phyloP scores from a whole-genome alignment of 345 rosid genomes.

The Eucalyptus globulus region DNA sequence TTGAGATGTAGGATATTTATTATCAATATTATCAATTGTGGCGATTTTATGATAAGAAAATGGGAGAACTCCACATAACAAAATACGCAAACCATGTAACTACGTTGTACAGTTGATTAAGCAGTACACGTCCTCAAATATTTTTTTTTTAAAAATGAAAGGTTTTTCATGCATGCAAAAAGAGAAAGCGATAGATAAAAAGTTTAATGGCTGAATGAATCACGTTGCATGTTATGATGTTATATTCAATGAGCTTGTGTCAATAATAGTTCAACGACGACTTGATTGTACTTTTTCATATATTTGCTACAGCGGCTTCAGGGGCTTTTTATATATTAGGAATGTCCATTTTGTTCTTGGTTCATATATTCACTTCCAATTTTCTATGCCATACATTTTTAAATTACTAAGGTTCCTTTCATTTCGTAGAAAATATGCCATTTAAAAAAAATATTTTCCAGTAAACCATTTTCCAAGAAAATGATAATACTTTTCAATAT shows the following conservation, averaged over 20 bases:
- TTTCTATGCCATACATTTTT: too few species aligned
- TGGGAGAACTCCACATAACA: neutral
- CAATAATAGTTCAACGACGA: too few species aligned
- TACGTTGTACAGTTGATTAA: neutral
- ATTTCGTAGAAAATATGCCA: fast-evolving
- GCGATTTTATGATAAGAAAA: neutral
- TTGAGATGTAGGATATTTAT: neutral
- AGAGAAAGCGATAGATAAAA: neutral
- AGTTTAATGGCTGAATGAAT: neutral
- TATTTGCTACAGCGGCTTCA: too few species aligned
- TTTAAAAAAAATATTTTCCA: fast-evolving
- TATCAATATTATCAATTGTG: neutral
- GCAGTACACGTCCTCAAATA: neutral
- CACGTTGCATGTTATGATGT: neutral
- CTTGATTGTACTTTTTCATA: too few species aligned
- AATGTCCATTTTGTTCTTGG: too few species aligned
- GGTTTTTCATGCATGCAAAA: neutral
- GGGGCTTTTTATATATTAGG: too few species aligned
- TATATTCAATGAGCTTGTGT: too few species aligned
- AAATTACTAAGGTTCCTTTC: fast-evolving
- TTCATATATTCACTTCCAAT: too few species aligned
- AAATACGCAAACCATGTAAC: neutral
- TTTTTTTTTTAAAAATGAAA: neutral
- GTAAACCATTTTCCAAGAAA: fast-evolving
- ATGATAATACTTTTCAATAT: fast-evolving